Evolutionary conservation across 495 filamentous ascomycete genomes (phyloP).

Genomic region (Podospora didyma): DNA sequence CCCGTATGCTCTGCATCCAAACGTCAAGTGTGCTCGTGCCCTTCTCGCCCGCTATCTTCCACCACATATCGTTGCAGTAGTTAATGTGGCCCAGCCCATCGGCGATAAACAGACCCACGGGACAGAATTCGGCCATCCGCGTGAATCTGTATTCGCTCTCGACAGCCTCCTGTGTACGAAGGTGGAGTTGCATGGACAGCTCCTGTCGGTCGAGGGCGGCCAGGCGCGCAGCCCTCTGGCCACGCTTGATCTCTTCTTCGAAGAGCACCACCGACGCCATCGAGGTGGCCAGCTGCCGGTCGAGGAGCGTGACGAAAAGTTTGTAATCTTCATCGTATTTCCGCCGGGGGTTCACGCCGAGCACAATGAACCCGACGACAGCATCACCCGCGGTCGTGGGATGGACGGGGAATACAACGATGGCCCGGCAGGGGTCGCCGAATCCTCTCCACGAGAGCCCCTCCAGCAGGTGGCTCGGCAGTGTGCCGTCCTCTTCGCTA

Average conservation of each 20-base stretch:
- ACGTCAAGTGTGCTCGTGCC: slow-evolving; percentile 42
- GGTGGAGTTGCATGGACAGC: slow-evolving; percentile 61
- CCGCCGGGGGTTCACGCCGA: slow-evolving; percentile 65
- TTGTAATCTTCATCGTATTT: slow-evolving; percentile 68
- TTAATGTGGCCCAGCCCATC: slow-evolving; percentile 56
- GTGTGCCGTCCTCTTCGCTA: slow-evolving; percentile 51
- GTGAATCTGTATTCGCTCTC: slow-evolving; percentile 71
- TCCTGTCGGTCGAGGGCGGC: slow-evolving; percentile 63
- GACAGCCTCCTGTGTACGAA: slow-evolving; percentile 61
- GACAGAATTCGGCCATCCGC: slow-evolving; percentile 68
- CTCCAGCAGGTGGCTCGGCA: slow-evolving; percentile 54
- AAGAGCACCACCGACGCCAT: slow-evolving; percentile 69
- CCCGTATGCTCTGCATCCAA: slow-evolving; percentile 65
- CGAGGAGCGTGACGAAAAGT: slow-evolving; percentile 65
- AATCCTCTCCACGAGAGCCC: slow-evolving; percentile 62
- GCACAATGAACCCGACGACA: slow-evolving; percentile 62
- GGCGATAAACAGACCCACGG: slow-evolving; percentile 70
- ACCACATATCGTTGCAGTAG: slow-evolving; percentile 74
- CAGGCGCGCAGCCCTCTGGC: slow-evolving; percentile 59
- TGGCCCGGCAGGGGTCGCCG: slow-evolving; percentile 57
- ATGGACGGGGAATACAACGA: slow-evolving; percentile 67
- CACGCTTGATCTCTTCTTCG: slow-evolving; percentile 67
- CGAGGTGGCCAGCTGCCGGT: slow-evolving; percentile 64
- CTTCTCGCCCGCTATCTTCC: slow-evolving; percentile 57
- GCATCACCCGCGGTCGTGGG: slow-evolving; percentile 60